These are phyloP conservation scores for Chrysosphaeria jannelii DNA, from an alignment of 2,329 filamentous ascomycete genomes.

Conservation along the genomic window DNA sequence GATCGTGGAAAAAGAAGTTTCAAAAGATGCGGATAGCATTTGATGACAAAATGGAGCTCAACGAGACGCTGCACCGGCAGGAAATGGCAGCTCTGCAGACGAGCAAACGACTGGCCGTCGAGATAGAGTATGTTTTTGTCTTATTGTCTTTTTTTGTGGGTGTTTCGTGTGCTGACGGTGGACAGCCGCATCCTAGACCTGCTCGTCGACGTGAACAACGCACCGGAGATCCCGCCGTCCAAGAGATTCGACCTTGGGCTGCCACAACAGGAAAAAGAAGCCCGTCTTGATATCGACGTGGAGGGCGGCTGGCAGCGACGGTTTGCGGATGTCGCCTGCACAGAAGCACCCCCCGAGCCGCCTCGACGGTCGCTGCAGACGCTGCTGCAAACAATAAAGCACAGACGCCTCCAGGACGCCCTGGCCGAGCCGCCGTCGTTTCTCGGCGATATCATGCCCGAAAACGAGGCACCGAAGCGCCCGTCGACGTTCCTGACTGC, in stretches of 20 bases:
- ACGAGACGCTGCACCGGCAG: constrained; percentile 53
- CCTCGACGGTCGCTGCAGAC: constrained; percentile 17
- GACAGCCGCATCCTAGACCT: constrained; percentile 72
- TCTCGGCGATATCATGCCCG: constrained; percentile 16
- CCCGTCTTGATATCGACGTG: constrained; percentile 63
- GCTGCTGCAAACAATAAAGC: too few species aligned
- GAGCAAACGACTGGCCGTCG: constrained; percentile 56
- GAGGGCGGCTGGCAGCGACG: constrained; percentile 20
- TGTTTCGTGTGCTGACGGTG: constrained; percentile 1
- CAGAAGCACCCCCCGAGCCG: constrained; percentile 35
- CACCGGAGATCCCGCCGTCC: constrained; percentile 41
- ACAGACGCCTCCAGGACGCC: constrained; percentile 19
- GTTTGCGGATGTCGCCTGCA: too few species aligned
- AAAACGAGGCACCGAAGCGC: constrained; percentile 11
- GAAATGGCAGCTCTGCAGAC: constrained; percentile 58
- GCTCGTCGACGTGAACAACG: constrained; percentile 68
- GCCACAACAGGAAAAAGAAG: constrained; percentile 14
- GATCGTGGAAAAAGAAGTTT: constrained; percentile 77
- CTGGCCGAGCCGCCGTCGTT: constrained; percentile 25
- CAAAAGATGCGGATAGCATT: constrained; percentile 64
- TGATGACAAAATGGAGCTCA: constrained; percentile 47
- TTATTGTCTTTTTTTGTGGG: neutral
- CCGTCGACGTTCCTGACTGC: constrained; percentile 36
- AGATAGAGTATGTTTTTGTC: constrained; percentile 51
- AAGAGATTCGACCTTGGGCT: constrained; percentile 43